A percentile compares a stretch with the other conserved stretches of the same genome.
Evolutionary conservation across 805 yeast genomes (phyloP).

Genomic region (Myxozyma neglecta): DNA sequence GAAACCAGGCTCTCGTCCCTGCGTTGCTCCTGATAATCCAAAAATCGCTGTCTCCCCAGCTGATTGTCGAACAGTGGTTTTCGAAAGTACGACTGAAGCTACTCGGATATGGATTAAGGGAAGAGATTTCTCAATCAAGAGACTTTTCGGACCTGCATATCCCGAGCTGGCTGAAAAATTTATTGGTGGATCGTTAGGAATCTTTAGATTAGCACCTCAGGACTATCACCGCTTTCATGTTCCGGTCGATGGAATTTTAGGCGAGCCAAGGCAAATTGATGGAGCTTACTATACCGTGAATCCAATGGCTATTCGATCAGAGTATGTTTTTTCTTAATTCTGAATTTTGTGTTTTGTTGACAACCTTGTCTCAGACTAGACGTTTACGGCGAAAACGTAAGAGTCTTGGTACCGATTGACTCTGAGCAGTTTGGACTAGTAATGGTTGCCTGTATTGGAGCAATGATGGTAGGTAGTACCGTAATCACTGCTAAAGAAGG

Average conservation of each 20-base stretch:
- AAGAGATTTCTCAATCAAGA: slow-evolving; percentile 62
- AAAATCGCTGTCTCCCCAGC: slow-evolving; percentile 72
- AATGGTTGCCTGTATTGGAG: slow-evolving; percentile 82
- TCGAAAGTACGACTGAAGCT: slow-evolving; percentile 58
- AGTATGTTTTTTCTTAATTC: slow-evolving; percentile 30
- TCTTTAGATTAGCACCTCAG: slow-evolving; percentile 92
- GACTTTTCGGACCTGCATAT: slow-evolving; percentile 52
- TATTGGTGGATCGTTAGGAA: slow-evolving; percentile 60
- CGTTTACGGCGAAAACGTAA: slow-evolving; percentile 87
- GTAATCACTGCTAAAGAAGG: slow-evolving; percentile 67
- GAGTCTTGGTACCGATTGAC: slow-evolving; percentile 74
- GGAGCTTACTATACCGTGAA: slow-evolving; percentile 96
- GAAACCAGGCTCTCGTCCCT: slow-evolving; percentile 66
- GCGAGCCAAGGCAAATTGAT: slow-evolving; percentile 64
- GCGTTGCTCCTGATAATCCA: slow-evolving; percentile 57
- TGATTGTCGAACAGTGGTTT: slow-evolving; percentile 80
- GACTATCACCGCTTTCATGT: slow-evolving; percentile 93
- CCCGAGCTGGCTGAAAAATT: slow-evolving; percentile 43
- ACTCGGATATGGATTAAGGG: slow-evolving; percentile 90
- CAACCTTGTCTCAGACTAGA: slow-evolving; percentile 49
- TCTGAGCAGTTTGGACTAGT: slow-evolving; percentile 77
- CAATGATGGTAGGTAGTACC: slow-evolving; percentile 98
- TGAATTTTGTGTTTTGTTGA: background rate
- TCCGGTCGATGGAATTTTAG: slow-evolving; percentile 76
- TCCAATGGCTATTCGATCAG: slow-evolving; percentile 93